Evolutionary conservation across 2,329 filamentous ascomycete genomes (phyloP).

Genomic region (Phyllosticta citriasiana): DNA sequence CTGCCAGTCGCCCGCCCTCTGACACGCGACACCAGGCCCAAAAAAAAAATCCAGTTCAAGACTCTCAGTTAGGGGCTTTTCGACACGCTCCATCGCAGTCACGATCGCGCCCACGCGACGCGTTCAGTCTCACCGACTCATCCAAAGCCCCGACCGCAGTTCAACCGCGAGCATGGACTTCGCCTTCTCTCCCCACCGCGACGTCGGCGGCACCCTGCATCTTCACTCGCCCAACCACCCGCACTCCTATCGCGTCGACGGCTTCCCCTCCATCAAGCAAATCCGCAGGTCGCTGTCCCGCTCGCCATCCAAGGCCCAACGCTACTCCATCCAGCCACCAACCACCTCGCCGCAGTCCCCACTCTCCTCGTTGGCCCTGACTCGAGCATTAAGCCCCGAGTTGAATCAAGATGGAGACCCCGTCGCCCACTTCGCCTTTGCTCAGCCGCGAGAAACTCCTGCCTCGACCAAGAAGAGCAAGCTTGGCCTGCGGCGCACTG

Average conservation of each 20-base stretch:
- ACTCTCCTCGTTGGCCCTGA: conserved; percentile 33
- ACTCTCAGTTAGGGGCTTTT: conserved; percentile 8
- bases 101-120: conserved; percentile 9
- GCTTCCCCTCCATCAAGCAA: conserved; percentile 70
- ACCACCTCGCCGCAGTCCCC: conserved; percentile 34
- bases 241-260: conserved; percentile 70
- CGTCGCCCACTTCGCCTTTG: conserved; percentile 44
- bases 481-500: conserved; percentile 37
- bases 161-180: conserved; percentile 33
- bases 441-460: conserved; percentile 48
- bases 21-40: conserved; percentile 6
- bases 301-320: conserved; percentile 74
- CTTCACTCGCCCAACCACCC: conserved; percentile 66
- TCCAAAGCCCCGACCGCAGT: conserved; percentile 4
- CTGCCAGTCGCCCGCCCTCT: neutral
- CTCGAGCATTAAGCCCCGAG: conserved; percentile 36
- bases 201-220: conserved; percentile 65
- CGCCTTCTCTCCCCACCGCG: conserved; percentile 37
- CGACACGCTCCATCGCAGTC: neutral
- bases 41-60: neutral
- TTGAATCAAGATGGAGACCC: conserved; percentile 37
- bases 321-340: conserved; percentile 53
- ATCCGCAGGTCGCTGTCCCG: conserved; percentile 80
- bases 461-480: conserved; percentile 51
- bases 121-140: conserved; percentile 3